These are phyloP conservation scores for Cystobasidiaceae sp. DNA, from an alignment of 1,284 basidiomycete species.

Conservation along the genomic window DNA sequence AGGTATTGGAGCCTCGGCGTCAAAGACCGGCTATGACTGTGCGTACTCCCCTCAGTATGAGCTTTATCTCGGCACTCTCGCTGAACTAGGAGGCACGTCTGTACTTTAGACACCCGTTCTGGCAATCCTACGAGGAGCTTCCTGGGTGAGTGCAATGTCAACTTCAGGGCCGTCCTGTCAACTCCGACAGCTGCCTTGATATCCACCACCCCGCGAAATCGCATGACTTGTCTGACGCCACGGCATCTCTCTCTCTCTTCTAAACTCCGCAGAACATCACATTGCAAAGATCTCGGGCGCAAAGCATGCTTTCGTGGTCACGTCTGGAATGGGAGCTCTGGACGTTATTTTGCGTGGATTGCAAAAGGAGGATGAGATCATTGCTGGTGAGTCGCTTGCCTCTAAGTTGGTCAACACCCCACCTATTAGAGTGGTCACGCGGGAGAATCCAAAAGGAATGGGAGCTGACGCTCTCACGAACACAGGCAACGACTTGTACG, in stretches of 20 bases:
- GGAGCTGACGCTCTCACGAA: background rate
- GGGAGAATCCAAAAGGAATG: background rate
- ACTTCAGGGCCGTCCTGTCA: background rate
- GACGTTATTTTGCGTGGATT: slow-evolving; percentile 91
- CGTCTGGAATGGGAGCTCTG: slow-evolving; percentile 95
- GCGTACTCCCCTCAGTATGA: background rate
- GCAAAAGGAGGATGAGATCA: slow-evolving; percentile 88
- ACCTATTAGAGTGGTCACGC: no score
- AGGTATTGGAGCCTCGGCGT: slow-evolving; percentile 66
- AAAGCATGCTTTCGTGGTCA: slow-evolving; percentile 79
- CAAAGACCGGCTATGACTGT: slow-evolving; percentile 51
- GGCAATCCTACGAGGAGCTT: slow-evolving; percentile 96
- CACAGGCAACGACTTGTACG: slow-evolving; percentile 75
- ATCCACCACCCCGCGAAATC: background rate
- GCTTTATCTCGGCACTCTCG: background rate
- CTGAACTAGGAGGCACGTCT: background rate
- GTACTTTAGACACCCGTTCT: slow-evolving; percentile 61
- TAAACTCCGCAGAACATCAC: slow-evolving; percentile 66
- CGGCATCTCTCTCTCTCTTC: no score
- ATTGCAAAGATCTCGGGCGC: slow-evolving; percentile 91
- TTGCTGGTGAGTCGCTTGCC: slow-evolving; percentile 63
- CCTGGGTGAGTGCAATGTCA: slow-evolving; percentile 58
- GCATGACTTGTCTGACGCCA: background rate
- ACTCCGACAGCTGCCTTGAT: background rate
- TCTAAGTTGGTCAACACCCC: no score